Percentiles rank a stretch among this genome's conserved stretches.
Conservation (phyloP, 306 rosid genomes). For the Malus sylvestris region DNA sequence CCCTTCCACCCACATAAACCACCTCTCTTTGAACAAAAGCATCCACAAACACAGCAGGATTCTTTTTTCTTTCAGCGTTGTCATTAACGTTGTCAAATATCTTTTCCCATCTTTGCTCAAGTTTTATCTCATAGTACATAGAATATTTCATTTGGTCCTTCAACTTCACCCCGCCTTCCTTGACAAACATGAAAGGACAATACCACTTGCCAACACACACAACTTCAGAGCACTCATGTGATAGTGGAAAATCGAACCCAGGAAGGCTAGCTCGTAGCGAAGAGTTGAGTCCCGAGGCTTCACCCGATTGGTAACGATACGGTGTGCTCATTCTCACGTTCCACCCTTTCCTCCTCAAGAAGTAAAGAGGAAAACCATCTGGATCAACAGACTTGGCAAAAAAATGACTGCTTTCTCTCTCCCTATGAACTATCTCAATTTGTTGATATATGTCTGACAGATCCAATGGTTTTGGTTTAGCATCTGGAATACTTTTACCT, state of each 20-base stretch:
- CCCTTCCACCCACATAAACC: slow-evolving; percentile 27
- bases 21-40: slow-evolving; percentile 35
- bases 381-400: no score
- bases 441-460: no score
- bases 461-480: no score
- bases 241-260: slow-evolving; percentile 24
- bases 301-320: slow-evolving; percentile 17
- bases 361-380: slow-evolving; percentile 48
- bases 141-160: slow-evolving; percentile 37
- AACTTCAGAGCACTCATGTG: slow-evolving; percentile 8
- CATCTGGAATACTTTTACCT: no score
- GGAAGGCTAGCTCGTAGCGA: slow-evolving; percentile 35
- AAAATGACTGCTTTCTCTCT: no score
- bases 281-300: slow-evolving; percentile 46
- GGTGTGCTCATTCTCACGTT: slow-evolving; percentile 16
- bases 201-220: slow-evolving; percentile 69
- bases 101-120: slow-evolving; percentile 59
- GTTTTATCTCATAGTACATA: slow-evolving; percentile 49
- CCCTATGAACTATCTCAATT: no score
- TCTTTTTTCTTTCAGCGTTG: neutral
- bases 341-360: slow-evolving; percentile 45
- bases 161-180: slow-evolving; percentile 45
- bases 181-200: slow-evolving; percentile 54
- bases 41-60: slow-evolving; percentile 34
- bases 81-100: slow-evolving; percentile 29